Evolutionary conservation across 2,329 filamentous ascomycete genomes (phyloP).

Genomic region (Fusarium musae): DNA sequence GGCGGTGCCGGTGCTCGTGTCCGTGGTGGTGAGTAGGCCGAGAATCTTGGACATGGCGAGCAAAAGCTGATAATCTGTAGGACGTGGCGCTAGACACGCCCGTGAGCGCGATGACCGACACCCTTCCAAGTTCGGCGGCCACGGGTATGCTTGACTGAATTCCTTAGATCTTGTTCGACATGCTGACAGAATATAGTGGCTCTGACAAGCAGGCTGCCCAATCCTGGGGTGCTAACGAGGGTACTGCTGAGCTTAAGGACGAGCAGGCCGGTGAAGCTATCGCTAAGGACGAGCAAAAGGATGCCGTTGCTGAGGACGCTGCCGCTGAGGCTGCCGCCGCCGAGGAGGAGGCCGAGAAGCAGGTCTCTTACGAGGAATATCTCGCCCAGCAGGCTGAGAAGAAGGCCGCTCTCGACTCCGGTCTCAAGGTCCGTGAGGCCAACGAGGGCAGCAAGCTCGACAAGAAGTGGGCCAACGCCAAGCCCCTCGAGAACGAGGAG

Average conservation of each 20-base stretch:
- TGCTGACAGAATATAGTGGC: slow-evolving; percentile 63
- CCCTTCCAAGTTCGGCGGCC: slow-evolving; percentile 54
- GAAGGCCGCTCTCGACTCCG: slow-evolving; percentile 75
- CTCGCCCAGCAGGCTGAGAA: slow-evolving; percentile 78
- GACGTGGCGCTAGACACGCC: slow-evolving; percentile 64
- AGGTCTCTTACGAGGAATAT: slow-evolving; percentile 90
- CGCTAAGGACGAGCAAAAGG: slow-evolving; percentile 85
- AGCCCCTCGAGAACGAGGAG: slow-evolving; percentile 74
- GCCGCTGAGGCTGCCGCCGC: slow-evolving; percentile 57
- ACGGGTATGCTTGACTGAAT: slow-evolving; percentile 55
- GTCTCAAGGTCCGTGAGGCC: slow-evolving; percentile 81
- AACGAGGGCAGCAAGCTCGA: slow-evolving; percentile 90
- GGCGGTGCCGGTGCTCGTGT: slow-evolving; percentile 73
- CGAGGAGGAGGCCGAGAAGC: slow-evolving; percentile 77
- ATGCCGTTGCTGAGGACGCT: slow-evolving; percentile 64
- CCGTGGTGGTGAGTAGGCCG: slow-evolving; percentile 62
- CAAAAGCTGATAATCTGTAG: slow-evolving; percentile 46
- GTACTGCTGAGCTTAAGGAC: slow-evolving; percentile 86
- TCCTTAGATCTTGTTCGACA: background rate
- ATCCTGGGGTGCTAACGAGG: slow-evolving; percentile 88
- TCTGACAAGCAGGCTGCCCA: slow-evolving; percentile 89
- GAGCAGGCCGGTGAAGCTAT: slow-evolving; percentile 93
- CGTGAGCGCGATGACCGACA: slow-evolving; percentile 69
- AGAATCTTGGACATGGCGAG: background rate
- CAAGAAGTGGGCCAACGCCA: slow-evolving; percentile 94